phyloP scores from a whole-genome alignment of 2,329 filamentous ascomycete species.

The Microsporum canis region DNA sequence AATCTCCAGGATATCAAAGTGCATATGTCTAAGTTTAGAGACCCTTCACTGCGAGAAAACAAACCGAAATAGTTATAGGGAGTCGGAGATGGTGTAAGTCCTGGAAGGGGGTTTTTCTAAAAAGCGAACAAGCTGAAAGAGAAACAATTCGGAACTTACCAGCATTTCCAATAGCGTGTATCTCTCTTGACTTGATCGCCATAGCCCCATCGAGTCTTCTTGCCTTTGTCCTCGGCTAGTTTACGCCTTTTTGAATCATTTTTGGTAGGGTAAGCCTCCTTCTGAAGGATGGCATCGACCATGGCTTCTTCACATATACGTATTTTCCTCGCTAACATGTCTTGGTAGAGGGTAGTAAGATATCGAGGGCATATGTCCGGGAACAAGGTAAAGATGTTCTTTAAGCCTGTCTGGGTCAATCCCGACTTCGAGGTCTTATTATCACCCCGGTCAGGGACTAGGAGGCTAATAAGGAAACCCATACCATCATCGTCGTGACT shows the following conservation, averaged over 20 bases:
- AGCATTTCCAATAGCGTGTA: constrained; percentile 15
- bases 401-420: not conserved
- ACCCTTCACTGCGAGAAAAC: not conserved
- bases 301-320: constrained; percentile 22
- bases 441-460: not conserved
- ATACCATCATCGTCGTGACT: not conserved
- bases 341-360: constrained; percentile 29
- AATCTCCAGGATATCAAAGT: not conserved
- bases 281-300: constrained; percentile 33
- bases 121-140: not conserved
- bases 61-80: not conserved
- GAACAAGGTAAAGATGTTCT: constrained; percentile 34
- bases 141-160: constrained; percentile 14
- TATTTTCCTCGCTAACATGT: not conserved
- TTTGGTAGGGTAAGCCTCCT: constrained; percentile 34
- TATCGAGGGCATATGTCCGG: constrained; percentile 38
- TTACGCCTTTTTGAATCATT: constrained; percentile 30
- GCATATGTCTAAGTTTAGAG: too few species aligned
- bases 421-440: not conserved
- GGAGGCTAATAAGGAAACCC: not conserved
- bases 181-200: constrained; percentile 20
- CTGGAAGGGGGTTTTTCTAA: too few species aligned
- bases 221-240: constrained; percentile 19
- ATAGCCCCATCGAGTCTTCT: not conserved
- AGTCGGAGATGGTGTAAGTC: too few species aligned